Conservation (phyloP, 2,329 filamentous ascomycete species). For the Paecilomyces sp. region DNA sequence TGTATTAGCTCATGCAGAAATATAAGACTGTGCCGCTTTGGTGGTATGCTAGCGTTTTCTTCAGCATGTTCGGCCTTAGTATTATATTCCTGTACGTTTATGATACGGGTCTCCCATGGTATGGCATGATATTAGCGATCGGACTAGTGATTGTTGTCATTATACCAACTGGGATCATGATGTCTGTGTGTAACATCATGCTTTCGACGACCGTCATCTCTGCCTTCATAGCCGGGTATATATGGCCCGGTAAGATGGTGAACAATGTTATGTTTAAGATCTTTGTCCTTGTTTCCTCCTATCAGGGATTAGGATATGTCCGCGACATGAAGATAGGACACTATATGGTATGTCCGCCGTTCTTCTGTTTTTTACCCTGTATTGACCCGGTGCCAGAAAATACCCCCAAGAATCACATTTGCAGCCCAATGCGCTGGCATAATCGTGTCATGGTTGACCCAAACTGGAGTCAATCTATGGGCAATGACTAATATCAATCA, state of each 20-base stretch:
- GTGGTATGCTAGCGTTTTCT: slow-evolving; percentile 43
- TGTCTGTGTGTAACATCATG: slow-evolving; percentile 11
- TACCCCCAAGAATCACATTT: slow-evolving; percentile 38
- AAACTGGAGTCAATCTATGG: slow-evolving; percentile 20
- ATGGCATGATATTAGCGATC: slow-evolving; percentile 10
- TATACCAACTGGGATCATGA: slow-evolving; percentile 12
- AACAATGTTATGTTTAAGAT: slow-evolving; percentile 19
- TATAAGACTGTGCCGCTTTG: slow-evolving; percentile 46
- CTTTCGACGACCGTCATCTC: slow-evolving; percentile 8
- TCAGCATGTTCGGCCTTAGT: slow-evolving; percentile 37
- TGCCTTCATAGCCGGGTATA: slow-evolving; percentile 18
- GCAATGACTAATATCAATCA: slow-evolving; percentile 24
- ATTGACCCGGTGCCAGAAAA: slow-evolving; percentile 20
- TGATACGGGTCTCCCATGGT: slow-evolving; percentile 7
- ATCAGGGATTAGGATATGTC: slow-evolving; percentile 15
- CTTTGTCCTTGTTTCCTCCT: slow-evolving; percentile 17
- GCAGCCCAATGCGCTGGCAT: slow-evolving; percentile 39
- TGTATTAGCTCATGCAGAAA: slow-evolving; percentile 42
- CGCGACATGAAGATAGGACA: slow-evolving; percentile 44
- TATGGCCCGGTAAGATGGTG: slow-evolving; percentile 24
- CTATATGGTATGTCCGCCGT: slow-evolving; percentile 25
- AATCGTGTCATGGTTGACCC: slow-evolving; percentile 34
- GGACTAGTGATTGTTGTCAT: slow-evolving; percentile 8
- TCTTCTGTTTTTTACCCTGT: neutral
- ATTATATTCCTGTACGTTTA: slow-evolving; percentile 17